Base-by-base conservation (phyloP, 148 eudicot genomes). In the Rhododendron ovatum region DNA sequence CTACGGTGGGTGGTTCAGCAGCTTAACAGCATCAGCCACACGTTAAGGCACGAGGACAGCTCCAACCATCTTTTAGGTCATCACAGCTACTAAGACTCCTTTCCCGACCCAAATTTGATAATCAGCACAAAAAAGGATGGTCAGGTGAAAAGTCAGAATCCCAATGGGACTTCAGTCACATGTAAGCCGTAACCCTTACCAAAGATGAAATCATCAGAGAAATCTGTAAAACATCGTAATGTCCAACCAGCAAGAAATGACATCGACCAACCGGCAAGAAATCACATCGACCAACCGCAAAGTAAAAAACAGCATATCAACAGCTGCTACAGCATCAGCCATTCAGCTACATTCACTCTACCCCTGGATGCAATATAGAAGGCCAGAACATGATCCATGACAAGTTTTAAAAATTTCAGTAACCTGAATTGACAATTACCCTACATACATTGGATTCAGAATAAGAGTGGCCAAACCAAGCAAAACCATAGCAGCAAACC, bases 301-400 rank as follows among this genome's bases (percentile, higher is more conserved):
- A 85, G 77, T 84, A 77, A 84, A 86, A 88, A 67, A 67, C 92
- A 88, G 89, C 92, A 91, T 30, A 71, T 85, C 89, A 89, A 86
- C 86, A 82, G 90, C 91, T 86, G 87, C 89, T 87, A 63, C 90
- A 88, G 81, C 86, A 83, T 83, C 90, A 80, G 83, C 81, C 85
- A 88, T 76, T 85, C 89, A 71, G 88, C 90, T 28, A 86, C 84
- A 86, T 76, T 83, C 61, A 79, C 69, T 84, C 83, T 84, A 65
- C 86, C 88, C 50, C 88, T 39, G 86, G 20, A 75, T 51, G 37
- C 73, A 86, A 86, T 77, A 82, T 84, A 84, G 87, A 78, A 57
- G 84, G 88, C 88, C 86, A 90, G 83, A 50, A 80, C 87, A 88
- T 78, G 89, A 88, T 45, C 80, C 88, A 91, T 82, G 74, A 91